Evolutionary conservation across 257 asterid genomes (phyloP), one percentile per base, ranked within the genome.

Genomic region (Fraxinus excelsior): DNA sequence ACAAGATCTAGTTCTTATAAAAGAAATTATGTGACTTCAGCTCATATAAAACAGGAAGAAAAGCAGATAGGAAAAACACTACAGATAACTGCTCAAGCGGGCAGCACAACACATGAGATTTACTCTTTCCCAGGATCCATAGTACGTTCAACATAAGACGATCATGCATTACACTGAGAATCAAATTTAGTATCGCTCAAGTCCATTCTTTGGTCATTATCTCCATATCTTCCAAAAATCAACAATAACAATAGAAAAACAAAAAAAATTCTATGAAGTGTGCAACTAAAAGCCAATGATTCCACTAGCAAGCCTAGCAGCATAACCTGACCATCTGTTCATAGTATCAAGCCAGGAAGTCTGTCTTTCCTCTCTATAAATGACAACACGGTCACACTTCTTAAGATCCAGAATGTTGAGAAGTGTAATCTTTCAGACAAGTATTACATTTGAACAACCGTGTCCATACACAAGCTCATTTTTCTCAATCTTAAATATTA

Each of bases 231-330:
- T 56, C 19, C 72, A 21, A 32, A 40, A 76, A 72, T 71, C 38
- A 35, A 19, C 28, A 76, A 67, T 37, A 21, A 51, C 60, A 44
- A 42, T 32, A 62, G 70, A 34, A 42, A 38, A 40, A 29, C 60
- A 74, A 28, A 40, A 28, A 40, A 13, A 28, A 34, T 56, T 35
- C 67, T 56, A 70, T 67, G 11, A 26, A 10, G 4, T 21, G 51
- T 68, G 64, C 40, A 69, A 68, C 73, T 60, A 64, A 70, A 34
- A 71, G 26, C 12, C 19, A 46, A 7, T 49, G 28, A 71, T 71
- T 76, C 66, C 65, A 80, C n/a, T 40, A 71, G 26, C 26, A 46
- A 62, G 70, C 49, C 65, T 60, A 44, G 72, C 74, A 60, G 49
- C 51, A 42, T 70, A 40, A 64, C 67, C 69, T 46, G 29, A 56